Evolutionary conservation across 129 eudicot genomes (phyloP).

Genomic region (sunflower (Helianthus annuus)): HanXRQr2.0-SUNRISE NC_035440.2:119706807-119707306

Average conservation of each 20-base stretch:
- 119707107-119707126: constrained; percentile 2
- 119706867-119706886: constrained; percentile 33
- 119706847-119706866: constrained; percentile 38
- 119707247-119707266: too few relatives aligned
- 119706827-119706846: constrained; percentile 48
- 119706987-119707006: constrained; percentile 42
- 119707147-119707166: constrained; percentile 1
- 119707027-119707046: constrained; percentile 15
- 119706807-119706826: constrained; percentile 37
- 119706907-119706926: constrained; percentile 29
- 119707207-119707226: not conserved
- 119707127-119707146: not conserved
- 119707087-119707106: too few relatives aligned
- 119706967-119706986: constrained; percentile 39
- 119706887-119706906: constrained; percentile 29
- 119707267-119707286: too few relatives aligned
- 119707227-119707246: not conserved
- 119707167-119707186: constrained; percentile 10
- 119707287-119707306: too few relatives aligned
- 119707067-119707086: constrained; percentile 30
- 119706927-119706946: constrained; percentile 43
- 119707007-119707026: constrained; percentile 28
- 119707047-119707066: constrained; percentile 24
- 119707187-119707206: not conserved
- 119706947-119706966: constrained; percentile 26